Evolutionary conservation across 1,284 basidiomycete genomes (phyloP), one percentile per base, ranked within the genome.

Genomic region (Cutaneotrichosporon arboriforme): DNA sequence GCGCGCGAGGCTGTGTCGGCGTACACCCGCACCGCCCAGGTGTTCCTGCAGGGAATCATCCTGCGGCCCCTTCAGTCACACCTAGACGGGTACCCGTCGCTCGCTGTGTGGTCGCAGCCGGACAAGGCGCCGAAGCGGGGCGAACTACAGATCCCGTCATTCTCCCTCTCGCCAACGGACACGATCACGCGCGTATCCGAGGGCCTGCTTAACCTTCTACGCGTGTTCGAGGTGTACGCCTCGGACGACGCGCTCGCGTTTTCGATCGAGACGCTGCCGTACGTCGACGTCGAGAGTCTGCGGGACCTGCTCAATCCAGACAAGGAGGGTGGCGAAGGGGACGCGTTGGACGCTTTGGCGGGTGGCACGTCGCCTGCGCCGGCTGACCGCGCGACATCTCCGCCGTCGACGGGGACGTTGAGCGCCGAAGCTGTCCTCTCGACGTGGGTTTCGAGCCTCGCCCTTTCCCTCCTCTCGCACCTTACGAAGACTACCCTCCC

Each of bases 161-260:
- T 98, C 75, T 96, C 91, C 1, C 80, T 93, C 14, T 90, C 88
- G 12, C 92, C 92, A 0, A 96, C 86, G 40, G 87, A 90, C 52
- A 84, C 83, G 2, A 87, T 97, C 61, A 87, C 92, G 55, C 83
- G 85, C 46, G 84, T 97, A 15, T 88, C 90, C 5, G 96, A 98
- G 68, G 91, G 90, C 5, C 76, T 98, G 44, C 80, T 97, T 37
- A 97, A 96, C 74, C 81, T 98, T 5, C 90, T 94, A 1, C 78
- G 93, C 46, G 77, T 97, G 18, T 94, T 98, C 69, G 93, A 97
- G 70, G 87, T 92, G 15, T 93, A 96, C 67, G 90, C 88, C 4
- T 86, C 88, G 49, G 92, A 97, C 70, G 87, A 89, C 60, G 88
- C 88, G 10, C 80, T 96, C n/a, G 83, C 84, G 1, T 94, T 90